Evolutionary conservation across 768 basidiomycete genomes (phyloP), one percentile per base, ranked within the genome.

Genomic region (Scleroderma bovista): DNA sequence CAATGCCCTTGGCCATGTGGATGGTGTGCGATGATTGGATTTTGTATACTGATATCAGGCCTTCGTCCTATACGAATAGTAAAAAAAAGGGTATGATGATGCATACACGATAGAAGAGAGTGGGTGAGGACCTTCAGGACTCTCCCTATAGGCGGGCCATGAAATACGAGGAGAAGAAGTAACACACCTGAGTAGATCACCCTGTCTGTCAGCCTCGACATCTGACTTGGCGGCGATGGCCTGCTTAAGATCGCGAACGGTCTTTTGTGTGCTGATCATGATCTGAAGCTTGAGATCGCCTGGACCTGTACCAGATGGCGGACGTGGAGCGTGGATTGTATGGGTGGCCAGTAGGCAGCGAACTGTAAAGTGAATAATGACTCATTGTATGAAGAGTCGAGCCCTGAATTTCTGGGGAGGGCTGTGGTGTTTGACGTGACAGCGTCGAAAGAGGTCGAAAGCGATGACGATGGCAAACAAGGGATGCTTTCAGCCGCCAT

Each of bases 171-270:
- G 10, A 32, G 23, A 26, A 45, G n/a, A 17, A 34, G 24, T 46
- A n/a, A n/a, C 78, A 57, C 54, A 79, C 93, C 95, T 32, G 88
- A 89, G 68, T 94, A 98, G 57, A 98, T 98, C 54, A 98, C 95
- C 72, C 66, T 96, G 94, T 46, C 88, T 73, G 45, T 90, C 91
- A 13, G 90, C 88, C 56, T 84, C 80, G 22, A 95, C 90, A 60
- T 93, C 84, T 2, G 87, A 85, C 71, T 90, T 83, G 24, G 73
- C 83, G 8, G 93, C 87, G 69, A 99, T 90, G 29, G 84, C 83
- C 52, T 84, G 78, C 75, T 99, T 99, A 63, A 99, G 84, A 55
- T 98, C 92, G 43, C 75, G 70, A 22, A 98, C 93, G 1, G 86
- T 87, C 74, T 94, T 92, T 66, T 86, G 83, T 2, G 83, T 76